A percentile compares a stretch with the other conserved stretches of the same genome.
These are phyloP conservation scores for Boletellus ananas DNA, from an alignment of 768 basidiomycete genomes.

Conservation along the genomic window DNA sequence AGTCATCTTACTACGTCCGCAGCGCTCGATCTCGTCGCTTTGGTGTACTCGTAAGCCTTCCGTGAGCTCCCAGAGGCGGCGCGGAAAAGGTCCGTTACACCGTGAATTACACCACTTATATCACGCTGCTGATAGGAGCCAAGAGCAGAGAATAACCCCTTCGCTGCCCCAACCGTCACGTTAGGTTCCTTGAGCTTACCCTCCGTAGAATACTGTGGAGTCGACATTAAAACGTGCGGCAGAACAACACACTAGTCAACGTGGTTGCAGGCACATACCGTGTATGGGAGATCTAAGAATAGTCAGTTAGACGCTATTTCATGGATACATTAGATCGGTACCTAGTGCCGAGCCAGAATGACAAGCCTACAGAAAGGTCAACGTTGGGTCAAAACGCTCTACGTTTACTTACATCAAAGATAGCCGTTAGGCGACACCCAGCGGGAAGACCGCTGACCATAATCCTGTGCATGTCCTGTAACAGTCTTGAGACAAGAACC, in stretches of 20 bases:
- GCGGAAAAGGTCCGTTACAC: conserved; percentile 72
- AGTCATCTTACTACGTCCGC: conserved; percentile 74
- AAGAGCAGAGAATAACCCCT: conserved; percentile 77
- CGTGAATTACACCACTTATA: conserved; percentile 70
- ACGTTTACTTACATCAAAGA: conserved; percentile 61
- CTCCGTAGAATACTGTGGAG: conserved; percentile 80
- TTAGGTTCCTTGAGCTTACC: conserved; percentile 96
- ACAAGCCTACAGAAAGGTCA: conserved; percentile 52
- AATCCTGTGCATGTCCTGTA: conserved; percentile 67
- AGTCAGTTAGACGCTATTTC: not conserved
- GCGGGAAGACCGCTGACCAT: conserved; percentile 78
- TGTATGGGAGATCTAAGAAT: conserved; percentile 59
- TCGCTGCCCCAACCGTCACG: conserved; percentile 79
- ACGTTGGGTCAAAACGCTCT: not conserved
- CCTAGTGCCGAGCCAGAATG: conserved; percentile 89
- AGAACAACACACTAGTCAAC: not conserved
- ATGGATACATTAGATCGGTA: conserved; percentile 27
- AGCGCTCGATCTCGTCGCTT: conserved; percentile 64
- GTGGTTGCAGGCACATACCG: conserved; percentile 37
- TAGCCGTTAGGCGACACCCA: conserved; percentile 85
- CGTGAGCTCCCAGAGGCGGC: conserved; percentile 61
- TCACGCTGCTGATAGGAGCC: conserved; percentile 76
- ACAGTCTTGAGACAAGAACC: conserved; percentile 2
- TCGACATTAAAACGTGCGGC: not conserved
- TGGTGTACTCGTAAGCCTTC: conserved; percentile 61